Conservation (phyloP, 176 grass and related monocot genomes). For the Pontederia paniculata region DNA sequence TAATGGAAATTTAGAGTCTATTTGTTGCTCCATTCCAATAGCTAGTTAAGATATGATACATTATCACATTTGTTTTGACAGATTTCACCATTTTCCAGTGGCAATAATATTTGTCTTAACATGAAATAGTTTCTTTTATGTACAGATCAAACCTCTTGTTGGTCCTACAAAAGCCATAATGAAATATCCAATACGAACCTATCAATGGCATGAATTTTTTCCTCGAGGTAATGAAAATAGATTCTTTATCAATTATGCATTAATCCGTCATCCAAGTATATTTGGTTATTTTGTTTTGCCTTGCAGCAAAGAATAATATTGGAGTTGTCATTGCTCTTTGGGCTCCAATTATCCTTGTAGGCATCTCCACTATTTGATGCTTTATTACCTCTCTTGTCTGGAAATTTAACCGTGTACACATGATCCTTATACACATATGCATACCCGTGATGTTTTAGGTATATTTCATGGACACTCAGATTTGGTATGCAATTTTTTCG, state of each 20-base stretch:
- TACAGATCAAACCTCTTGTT: constrained; percentile 93
- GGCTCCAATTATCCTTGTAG: constrained; percentile 87
- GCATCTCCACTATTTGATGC: constrained; percentile 5
- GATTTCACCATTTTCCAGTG: no score
- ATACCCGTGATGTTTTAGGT: constrained; percentile 37
- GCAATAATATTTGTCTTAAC: no score
- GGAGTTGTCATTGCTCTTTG: constrained; percentile 81
- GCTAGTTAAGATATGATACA: no score
- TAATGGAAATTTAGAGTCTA: no score
- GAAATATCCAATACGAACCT: constrained; percentile 57
- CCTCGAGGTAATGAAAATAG: constrained; percentile 67
- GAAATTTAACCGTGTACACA: constrained; percentile 5
- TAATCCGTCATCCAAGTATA: constrained; percentile 16
- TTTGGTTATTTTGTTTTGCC: constrained; percentile 12
- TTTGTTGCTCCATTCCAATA: no score
- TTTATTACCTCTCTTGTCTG: constrained; percentile 4
- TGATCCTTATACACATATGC: constrained; percentile 9
- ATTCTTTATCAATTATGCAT: constrained; percentile 5
- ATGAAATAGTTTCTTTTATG: constrained; percentile 1
- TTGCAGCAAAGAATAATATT: constrained; percentile 75
- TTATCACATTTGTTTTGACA: no score
- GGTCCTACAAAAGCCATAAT: constrained; percentile 78
- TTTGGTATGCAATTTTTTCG: constrained; percentile 98
- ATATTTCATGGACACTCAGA: constrained; percentile 99
- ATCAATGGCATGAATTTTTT: constrained; percentile 91